Conservation (phyloP, 352 stramenopile species). For the Pythium oligandrum region DNA sequence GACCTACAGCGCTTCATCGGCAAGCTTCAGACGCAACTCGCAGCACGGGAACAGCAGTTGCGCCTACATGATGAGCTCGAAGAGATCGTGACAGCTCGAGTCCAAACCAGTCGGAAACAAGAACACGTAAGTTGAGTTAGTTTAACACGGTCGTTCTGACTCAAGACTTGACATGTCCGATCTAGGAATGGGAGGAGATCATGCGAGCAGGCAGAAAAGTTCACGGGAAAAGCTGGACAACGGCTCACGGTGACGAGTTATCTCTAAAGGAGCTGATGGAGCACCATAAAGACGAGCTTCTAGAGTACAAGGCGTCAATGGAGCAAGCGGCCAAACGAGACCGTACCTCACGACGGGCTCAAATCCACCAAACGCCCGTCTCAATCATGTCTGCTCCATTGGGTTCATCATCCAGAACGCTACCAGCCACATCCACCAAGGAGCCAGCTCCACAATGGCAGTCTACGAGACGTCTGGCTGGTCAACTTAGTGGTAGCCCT, state of each 20-base stretch:
- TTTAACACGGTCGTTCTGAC: not conserved
- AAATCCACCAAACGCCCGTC: slow-evolving; percentile 5
- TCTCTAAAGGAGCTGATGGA: slow-evolving; percentile 52
- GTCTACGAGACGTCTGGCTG: slow-evolving; percentile 42
- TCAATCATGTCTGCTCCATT: not conserved
- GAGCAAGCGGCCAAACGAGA: not conserved
- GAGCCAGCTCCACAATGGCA: slow-evolving; percentile 43
- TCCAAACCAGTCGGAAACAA: slow-evolving; percentile 40
- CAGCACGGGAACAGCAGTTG: slow-evolving; percentile 47
- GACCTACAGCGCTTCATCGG: slow-evolving; percentile 57
- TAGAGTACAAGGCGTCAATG: slow-evolving; percentile 44
- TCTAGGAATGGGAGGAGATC: slow-evolving; percentile 55
- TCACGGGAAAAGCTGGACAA: slow-evolving; percentile 56
- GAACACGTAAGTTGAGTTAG: slow-evolving; percentile 26
- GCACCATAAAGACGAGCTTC: slow-evolving; percentile 64
- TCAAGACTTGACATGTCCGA: not conserved
- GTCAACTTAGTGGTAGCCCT: slow-evolving; percentile 1
- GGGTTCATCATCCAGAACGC: no score
- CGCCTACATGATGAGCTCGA: slow-evolving; percentile 62
- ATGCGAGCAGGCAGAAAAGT: slow-evolving; percentile 62
- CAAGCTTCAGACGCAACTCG: slow-evolving; percentile 42
- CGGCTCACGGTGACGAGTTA: slow-evolving; percentile 23
- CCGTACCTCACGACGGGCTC: slow-evolving; percentile 4
- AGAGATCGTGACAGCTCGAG: slow-evolving; percentile 49
- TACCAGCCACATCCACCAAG: no score